These are phyloP conservation scores for Alternaria brassicicola DNA, from an alignment of 2,329 filamentous ascomycete genomes.

Conservation along the genomic window DNA sequence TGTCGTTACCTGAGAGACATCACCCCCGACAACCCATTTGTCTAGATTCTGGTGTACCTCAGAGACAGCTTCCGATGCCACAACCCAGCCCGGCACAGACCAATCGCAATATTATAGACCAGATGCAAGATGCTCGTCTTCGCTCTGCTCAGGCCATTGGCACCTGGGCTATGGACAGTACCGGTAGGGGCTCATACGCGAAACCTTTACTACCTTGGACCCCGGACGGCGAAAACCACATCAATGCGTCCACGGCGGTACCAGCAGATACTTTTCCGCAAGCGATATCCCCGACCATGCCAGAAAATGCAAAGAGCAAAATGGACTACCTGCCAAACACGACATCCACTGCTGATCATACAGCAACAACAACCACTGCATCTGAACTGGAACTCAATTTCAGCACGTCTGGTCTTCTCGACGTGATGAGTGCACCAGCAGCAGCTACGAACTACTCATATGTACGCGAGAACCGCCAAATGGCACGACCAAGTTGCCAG, in stretches of 20 bases:
- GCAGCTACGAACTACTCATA: conserved; percentile 31
- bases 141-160: conserved; percentile 31
- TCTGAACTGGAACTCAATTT: conserved; percentile 33
- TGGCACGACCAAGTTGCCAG: conserved; percentile 41
- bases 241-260: conserved; percentile 17
- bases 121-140: conserved; percentile 41
- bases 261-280: conserved; percentile 12
- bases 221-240: conserved; percentile 13
- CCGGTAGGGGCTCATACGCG: conserved; percentile 15
- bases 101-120: conserved; percentile 37
- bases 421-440: conserved; percentile 28
- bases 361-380: conserved; percentile 8
- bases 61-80: conserved; percentile 43
- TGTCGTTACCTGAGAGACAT: conserved; percentile 35
- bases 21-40: conserved; percentile 20
- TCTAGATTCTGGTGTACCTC: conserved; percentile 24
- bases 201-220: conserved; percentile 36
- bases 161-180: conserved; percentile 11
- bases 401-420: conserved; percentile 29
- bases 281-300: not conserved
- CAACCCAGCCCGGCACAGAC: conserved; percentile 35
- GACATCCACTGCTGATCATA: conserved; percentile 13
- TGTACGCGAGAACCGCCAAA: conserved; percentile 25
- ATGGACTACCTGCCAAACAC: conserved; percentile 19
- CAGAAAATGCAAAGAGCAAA: conserved; percentile 14